phyloP scores from a whole-genome alignment of 1,284 basidiomycete genomes.

The Sporisorium sorghi region DNA sequence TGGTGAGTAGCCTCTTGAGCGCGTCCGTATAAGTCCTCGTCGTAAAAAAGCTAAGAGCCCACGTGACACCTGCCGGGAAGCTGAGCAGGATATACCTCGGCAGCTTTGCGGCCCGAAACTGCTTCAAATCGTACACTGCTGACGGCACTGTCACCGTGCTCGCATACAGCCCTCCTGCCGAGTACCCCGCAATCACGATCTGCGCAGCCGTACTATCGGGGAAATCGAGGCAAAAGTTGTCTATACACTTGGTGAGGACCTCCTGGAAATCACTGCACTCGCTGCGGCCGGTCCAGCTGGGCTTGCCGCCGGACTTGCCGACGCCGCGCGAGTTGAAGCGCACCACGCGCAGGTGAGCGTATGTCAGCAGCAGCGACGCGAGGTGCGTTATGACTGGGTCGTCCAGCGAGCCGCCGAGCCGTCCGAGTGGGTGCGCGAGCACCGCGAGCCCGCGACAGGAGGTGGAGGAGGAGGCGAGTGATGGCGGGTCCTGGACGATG shows the following conservation, averaged over 20 bases:
- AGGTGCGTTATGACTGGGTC: slow-evolving; percentile 47
- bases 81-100: slow-evolving; percentile 48
- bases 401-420: slow-evolving; percentile 48
- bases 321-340: slow-evolving; percentile 56
- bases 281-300: slow-evolving; percentile 48
- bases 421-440: slow-evolving; percentile 42
- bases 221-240: slow-evolving; percentile 40
- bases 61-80: slow-evolving; percentile 50
- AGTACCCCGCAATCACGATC: slow-evolving; percentile 39
- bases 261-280: slow-evolving; percentile 52
- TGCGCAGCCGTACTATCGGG: slow-evolving; percentile 13
- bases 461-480: slow-evolving; percentile 10
- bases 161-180: slow-evolving; percentile 45
- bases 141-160: slow-evolving; percentile 22
- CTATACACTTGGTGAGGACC: slow-evolving; percentile 28
- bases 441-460: slow-evolving; percentile 36
- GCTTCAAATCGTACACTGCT: slow-evolving; percentile 23
- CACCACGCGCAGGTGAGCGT: slow-evolving; percentile 34
- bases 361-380: slow-evolving; percentile 20
- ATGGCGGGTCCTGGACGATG: slow-evolving; percentile 35
- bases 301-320: slow-evolving; percentile 33
- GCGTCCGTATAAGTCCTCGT: slow-evolving; percentile 23
- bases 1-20: slow-evolving; percentile 28
- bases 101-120: slow-evolving; percentile 28
- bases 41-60: slow-evolving; percentile 51